Evolutionary conservation across 1,284 basidiomycete genomes (phyloP).

Genomic region (Leccinum fuscescens): DNA sequence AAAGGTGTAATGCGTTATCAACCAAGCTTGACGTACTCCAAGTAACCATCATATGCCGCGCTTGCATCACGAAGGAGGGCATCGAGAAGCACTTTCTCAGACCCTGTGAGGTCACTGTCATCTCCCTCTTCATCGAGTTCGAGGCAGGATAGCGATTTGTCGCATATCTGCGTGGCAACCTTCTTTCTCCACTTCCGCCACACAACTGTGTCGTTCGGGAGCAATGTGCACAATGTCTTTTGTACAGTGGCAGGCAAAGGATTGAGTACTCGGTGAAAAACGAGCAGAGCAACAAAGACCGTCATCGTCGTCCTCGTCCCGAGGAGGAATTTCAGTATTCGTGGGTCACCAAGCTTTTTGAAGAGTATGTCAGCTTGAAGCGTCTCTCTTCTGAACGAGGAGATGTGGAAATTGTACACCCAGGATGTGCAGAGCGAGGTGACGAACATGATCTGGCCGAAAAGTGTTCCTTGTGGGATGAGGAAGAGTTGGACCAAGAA

Average conservation of each 20-base stretch:
- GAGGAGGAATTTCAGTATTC: constrained; percentile 4
- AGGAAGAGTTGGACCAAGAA: constrained; percentile 30
- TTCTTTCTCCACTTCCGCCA: constrained; percentile 24
- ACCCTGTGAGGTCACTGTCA: not conserved
- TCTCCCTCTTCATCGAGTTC: not conserved
- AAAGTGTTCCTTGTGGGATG: constrained; percentile 21
- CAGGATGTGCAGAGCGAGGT: constrained; percentile 29
- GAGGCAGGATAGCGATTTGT: constrained; percentile 3
- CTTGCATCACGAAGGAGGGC: constrained; percentile 15
- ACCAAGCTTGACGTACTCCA: not conserved
- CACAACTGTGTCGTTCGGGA: constrained; percentile 25
- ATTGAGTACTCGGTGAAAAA: constrained; percentile 6
- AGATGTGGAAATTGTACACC: constrained; percentile 28
- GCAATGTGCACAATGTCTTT: constrained; percentile 10
- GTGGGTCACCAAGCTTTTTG: constrained; percentile 16
- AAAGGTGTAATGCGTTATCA: not conserved
- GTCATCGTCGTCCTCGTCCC: constrained; percentile 23
- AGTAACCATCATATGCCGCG: constrained; percentile 13
- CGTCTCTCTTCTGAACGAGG: constrained; percentile 22
- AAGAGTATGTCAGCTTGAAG: constrained; percentile 25
- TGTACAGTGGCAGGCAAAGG: constrained; percentile 5
- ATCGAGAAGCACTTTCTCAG: constrained; percentile 1
- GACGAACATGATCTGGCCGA: constrained; percentile 31
- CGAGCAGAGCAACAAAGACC: constrained; percentile 23
- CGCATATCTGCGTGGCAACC: constrained; percentile 14